phyloP scores from a whole-genome alignment of 2,329 filamentous ascomycete species.

The Endothia cerciana region DNA sequence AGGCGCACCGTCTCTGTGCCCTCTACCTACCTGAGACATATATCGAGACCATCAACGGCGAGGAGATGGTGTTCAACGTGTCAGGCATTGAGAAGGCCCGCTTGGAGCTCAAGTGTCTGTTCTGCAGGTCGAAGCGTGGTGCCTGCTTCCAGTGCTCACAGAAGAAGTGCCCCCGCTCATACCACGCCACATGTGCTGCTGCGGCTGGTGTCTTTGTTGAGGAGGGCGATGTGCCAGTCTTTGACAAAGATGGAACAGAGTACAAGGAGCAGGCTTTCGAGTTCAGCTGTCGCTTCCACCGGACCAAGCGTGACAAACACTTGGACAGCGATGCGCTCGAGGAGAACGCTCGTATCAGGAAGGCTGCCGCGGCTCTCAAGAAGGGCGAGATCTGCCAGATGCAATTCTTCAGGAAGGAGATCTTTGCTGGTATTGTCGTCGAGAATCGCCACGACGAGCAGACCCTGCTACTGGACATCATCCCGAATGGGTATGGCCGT shows the following conservation, averaged over 20 bases:
- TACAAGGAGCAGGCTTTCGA: conserved; percentile 92
- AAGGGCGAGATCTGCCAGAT: conserved; percentile 82
- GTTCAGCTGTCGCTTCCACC: conserved; percentile 92
- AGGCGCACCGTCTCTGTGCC: conserved; percentile 87
- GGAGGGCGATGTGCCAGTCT: conserved; percentile 82
- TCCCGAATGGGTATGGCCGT: conserved; percentile 76
- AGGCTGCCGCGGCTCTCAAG: conserved; percentile 70
- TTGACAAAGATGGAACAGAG: conserved; percentile 87
- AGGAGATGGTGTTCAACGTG: conserved; percentile 77
- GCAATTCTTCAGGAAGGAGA: conserved; percentile 81
- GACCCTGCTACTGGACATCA: conserved; percentile 76
- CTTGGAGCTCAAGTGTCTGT: conserved; percentile 89
- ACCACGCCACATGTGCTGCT: conserved; percentile 93
- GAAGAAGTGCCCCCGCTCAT: conserved; percentile 90
- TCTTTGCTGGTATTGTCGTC: conserved; percentile 86
- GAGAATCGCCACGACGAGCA: conserved; percentile 81
- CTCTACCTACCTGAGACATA: conserved; percentile 91
- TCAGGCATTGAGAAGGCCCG: conserved; percentile 84
- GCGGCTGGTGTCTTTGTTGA: conserved; percentile 92
- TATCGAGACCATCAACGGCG: conserved; percentile 71
- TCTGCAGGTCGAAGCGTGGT: conserved; percentile 92
- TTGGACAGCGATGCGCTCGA: conserved; percentile 71
- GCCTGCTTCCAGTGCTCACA: conserved; percentile 96
- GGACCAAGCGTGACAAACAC: conserved; percentile 82
- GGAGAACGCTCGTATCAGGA: conserved; percentile 67